Percentiles rank a stretch among this genome's conserved stretches.
phyloP scores from a whole-genome alignment of 169 alveolate species.

The Plasmodium knowlesi region DNA sequence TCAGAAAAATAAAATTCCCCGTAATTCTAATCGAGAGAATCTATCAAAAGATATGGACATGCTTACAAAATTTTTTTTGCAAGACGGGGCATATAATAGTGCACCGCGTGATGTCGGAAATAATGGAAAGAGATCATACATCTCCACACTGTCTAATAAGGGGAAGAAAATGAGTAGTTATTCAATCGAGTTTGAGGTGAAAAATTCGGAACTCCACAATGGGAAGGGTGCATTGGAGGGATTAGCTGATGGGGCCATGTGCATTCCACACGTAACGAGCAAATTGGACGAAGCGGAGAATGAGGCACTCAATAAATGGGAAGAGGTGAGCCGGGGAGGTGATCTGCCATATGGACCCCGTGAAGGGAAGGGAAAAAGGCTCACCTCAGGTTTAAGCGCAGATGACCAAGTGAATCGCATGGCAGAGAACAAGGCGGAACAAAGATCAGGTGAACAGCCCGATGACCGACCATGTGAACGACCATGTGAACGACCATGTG shows the following conservation, averaged over 20 bases:
- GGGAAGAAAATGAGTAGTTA: neutral
- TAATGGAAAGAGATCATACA: neutral
- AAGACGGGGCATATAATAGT: constrained; percentile 4
- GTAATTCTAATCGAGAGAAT: neutral
- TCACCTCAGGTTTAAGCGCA: neutral
- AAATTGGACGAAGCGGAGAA: constrained; percentile 1
- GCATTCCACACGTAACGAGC: neutral
- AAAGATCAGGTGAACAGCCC: no score
- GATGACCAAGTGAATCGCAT: no score
- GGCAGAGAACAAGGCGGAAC: no score
- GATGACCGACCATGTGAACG: no score
- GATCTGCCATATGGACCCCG: neutral
- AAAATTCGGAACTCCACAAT: neutral
- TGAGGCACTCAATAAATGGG: neutral
- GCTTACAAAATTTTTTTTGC: neutral
- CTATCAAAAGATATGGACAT: constrained; percentile 38
- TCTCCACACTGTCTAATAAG: neutral
- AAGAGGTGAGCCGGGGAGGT: neutral
- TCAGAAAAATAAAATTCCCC: neutral
- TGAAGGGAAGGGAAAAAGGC: neutral
- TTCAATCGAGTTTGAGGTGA: neutral
- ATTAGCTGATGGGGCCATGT: neutral
- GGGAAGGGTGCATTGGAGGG: neutral
- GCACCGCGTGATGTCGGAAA: neutral
- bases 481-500: neutral